Conservation (phyloP, 192 early-diverging fungal species). For the Haplosporangium gracile region DNA sequence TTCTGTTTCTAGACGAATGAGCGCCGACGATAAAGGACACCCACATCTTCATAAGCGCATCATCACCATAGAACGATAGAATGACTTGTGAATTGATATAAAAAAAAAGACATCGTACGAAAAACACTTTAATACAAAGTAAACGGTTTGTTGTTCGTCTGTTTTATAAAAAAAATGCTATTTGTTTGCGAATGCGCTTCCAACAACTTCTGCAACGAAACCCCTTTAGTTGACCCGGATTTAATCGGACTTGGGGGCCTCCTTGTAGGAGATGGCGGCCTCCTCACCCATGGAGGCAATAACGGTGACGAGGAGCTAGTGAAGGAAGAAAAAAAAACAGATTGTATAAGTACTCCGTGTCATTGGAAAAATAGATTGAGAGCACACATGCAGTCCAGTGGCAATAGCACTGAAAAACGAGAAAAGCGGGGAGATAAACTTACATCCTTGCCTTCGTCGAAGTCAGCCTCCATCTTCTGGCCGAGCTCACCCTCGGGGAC, state of each 20-base stretch:
- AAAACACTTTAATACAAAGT: constrained; percentile 22
- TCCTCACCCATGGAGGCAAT: constrained; percentile 94
- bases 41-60: too few relatives aligned
- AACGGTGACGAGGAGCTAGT: constrained; percentile 88
- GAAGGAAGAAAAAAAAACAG: background rate
- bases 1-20: background rate
- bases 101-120: constrained; percentile 1
- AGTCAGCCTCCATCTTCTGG: constrained; percentile 77
- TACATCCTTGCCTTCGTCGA: constrained; percentile 70
- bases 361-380: background rate
- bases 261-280: constrained; percentile 86
- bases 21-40: too few relatives aligned
- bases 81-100: background rate
- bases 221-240: background rate
- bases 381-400: background rate
- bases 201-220: constrained; percentile 16
- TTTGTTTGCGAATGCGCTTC: constrained; percentile 22
- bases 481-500: constrained; percentile 89
- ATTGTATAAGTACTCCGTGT: background rate
- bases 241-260: constrained; percentile 70
- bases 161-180: constrained; percentile 21
- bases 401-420: background rate
- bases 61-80: too few relatives aligned
- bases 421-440: constrained; percentile 2
- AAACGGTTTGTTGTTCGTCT: constrained; percentile 1